phyloP scores from a whole-genome alignment of 495 filamentous ascomycete genomes.

The Cudoniella acicularis region DNA sequence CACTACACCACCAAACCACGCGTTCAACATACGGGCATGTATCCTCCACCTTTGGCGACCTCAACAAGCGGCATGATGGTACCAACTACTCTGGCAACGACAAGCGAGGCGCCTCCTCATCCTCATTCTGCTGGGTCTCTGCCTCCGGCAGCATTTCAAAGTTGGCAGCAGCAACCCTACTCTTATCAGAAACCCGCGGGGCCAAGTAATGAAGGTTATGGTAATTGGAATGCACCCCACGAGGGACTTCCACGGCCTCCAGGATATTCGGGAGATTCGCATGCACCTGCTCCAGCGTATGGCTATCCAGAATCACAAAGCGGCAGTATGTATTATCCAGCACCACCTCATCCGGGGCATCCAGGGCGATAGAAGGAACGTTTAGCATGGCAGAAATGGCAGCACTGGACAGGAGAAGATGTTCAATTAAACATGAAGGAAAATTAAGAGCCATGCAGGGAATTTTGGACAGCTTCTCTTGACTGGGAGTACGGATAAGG shows the following conservation, averaged over 20 bases:
- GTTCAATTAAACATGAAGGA: too few species aligned
- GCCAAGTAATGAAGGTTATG: constrained; percentile 17
- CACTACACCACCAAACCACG: constrained; percentile 23
- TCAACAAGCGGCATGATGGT: constrained; percentile 4
- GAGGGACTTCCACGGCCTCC: constrained; percentile 8
- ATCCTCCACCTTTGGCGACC: constrained; percentile 22
- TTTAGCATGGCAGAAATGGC: background rate
- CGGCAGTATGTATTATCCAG: constrained; percentile 21
- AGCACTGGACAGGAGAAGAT: too few species aligned
- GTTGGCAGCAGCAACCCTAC: constrained; percentile 26
- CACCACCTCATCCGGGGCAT: constrained; percentile 15
- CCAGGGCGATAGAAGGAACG: constrained; percentile 11
- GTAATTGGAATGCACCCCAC: constrained; percentile 13
- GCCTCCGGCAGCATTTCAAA: constrained; percentile 15
- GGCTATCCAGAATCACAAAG: constrained; percentile 19
- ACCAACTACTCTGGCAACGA: constrained; percentile 1
- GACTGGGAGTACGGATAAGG: too few species aligned
- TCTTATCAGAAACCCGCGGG: constrained; percentile 20
- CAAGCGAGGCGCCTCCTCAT: constrained; percentile 7
- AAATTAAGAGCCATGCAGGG: too few species aligned
- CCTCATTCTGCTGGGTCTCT: constrained; percentile 17
- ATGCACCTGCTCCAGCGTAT: constrained; percentile 10
- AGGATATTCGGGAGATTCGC: background rate
- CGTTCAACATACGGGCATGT: constrained; percentile 20
- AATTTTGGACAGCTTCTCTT: too few species aligned